Base-by-base conservation (phyloP, 306 rosid genomes). In the Crataegus laevigata region DNA sequence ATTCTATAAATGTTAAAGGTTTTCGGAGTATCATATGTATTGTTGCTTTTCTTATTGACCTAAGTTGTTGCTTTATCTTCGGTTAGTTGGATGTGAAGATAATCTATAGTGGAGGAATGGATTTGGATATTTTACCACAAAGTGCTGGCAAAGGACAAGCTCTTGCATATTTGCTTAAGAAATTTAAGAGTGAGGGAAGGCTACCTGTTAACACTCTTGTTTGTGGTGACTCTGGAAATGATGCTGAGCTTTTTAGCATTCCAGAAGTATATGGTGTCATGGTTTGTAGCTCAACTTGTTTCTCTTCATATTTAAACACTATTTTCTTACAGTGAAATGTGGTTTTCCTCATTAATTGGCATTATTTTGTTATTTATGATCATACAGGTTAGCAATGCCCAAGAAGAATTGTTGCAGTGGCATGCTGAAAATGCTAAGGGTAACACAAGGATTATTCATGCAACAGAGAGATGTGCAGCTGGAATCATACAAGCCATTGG, bases 91-190 rank as follows among this genome's bases (percentile, higher is more conserved):
- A 96, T 83, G 99, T 92, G 36, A 96, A 96, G 82, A 90, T 94
- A 84, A 89, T 96, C 82, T 90, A 92, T 47, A 96, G 99, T 82
- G 98, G 99, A 78, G 99, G 99, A 79, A 85, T 88, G 77, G 99
- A 89, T 85, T 84, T 92, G 84, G 98, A 96, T 87, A 91, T 92
- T 89, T 72, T 96, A 64, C 86, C 99, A 72, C 85, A 90, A 84
- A 93, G 93, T 76, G 98, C 99, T 76, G 99, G 99, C 70, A 96
- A 96, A 88, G 99, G 99, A 66, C 98, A 92, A 89, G 99, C 98
- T 62, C 99, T 92, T 85, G 98, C 99, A 11, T 96, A 92, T 84
- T 78, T 96, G 82, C 96, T 82, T 61, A 82, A 92, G 85, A 90
- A 89, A 71, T 92, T 96, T 80, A 89, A 86, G 84, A 22, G 82